A percentile compares a stretch with the other conserved stretches of the same genome.
Evolutionary conservation across 192 early-diverging fungal species (phyloP).

Genomic region (Funneliformis mosseae): DNA sequence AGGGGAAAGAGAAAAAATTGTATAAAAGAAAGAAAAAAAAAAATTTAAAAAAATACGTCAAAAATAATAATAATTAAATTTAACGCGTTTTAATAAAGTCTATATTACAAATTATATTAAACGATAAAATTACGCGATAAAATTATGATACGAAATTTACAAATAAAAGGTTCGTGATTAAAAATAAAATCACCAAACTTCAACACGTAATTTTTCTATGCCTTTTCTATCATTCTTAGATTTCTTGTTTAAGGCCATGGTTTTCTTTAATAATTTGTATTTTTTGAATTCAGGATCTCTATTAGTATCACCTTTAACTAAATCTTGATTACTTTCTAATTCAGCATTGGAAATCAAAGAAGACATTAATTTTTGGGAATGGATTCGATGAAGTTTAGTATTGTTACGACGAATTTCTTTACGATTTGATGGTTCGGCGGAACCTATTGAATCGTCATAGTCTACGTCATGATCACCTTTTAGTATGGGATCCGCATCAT

Average conservation of each 20-base stretch:
- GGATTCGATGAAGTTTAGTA: conserved; percentile 7
- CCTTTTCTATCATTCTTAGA: conserved; percentile 15
- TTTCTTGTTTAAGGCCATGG: conserved; percentile 1
- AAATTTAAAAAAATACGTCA: too few relatives aligned
- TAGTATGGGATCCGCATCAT: background rate
- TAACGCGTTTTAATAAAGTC: too few relatives aligned
- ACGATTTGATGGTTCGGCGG: background rate
- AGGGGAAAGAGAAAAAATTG: too few relatives aligned
- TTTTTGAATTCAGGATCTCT: conserved; percentile 23
- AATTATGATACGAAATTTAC: background rate
- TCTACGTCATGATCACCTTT: conserved; percentile 1
- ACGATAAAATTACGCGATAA: background rate
- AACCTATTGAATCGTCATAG: background rate
- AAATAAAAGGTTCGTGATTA: too few relatives aligned
- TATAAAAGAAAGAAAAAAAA: too few relatives aligned
- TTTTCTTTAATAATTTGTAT: conserved; percentile 30
- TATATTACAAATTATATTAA: too few relatives aligned
- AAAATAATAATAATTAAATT: too few relatives aligned
- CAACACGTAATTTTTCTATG: conserved; percentile 1
- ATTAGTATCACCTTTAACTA: conserved; percentile 24
- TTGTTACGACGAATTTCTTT: conserved; percentile 22
- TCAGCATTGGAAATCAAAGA: background rate
- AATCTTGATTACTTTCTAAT: conserved; percentile 5
- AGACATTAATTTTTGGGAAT: conserved; percentile 12
- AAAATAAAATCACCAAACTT: conserved; percentile 1